Conservation (phyloP, 176 grass and related monocot genomes). For the Tillandsia fasciculata region DNA sequence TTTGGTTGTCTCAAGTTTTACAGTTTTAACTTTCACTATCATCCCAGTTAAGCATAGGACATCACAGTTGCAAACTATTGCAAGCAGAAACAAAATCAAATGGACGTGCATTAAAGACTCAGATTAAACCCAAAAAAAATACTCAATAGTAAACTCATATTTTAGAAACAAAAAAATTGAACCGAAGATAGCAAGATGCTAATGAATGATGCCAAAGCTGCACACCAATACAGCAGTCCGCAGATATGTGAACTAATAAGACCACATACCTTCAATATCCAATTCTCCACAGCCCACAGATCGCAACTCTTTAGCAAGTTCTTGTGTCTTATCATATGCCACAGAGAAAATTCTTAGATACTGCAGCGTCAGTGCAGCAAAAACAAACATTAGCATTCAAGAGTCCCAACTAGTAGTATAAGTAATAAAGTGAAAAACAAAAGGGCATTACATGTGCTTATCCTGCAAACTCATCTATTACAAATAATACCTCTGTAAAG, state of each 20-base stretch:
- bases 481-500: too few relatives aligned
- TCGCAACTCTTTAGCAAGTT: slow-evolving; percentile 91
- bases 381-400: slow-evolving; percentile 12
- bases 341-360: slow-evolving; percentile 90
- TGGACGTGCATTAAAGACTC: not conserved
- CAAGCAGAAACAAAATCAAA: not conserved
- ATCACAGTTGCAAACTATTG: not conserved
- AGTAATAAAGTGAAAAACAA: slow-evolving; percentile 2
- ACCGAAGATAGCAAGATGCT: not conserved
- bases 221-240: not conserved
- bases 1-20: not conserved
- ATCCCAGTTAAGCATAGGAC: not conserved
- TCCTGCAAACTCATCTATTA: too few relatives aligned
- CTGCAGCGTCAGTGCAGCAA: slow-evolving; percentile 43
- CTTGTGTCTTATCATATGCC: slow-evolving; percentile 85
- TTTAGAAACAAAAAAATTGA: not conserved
- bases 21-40: not conserved
- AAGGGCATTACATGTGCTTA: too few relatives aligned
- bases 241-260: not conserved
- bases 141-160: not conserved
- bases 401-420: slow-evolving; percentile 2
- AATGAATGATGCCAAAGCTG: not conserved
- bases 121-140: not conserved
- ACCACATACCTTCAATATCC: slow-evolving; percentile 79
- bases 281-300: slow-evolving; percentile 94